A percentile compares a stretch with the other conserved stretches of the same genome.
Conservation (phyloP, 306 rosid genomes). For the Malus sylvestris region DNA sequence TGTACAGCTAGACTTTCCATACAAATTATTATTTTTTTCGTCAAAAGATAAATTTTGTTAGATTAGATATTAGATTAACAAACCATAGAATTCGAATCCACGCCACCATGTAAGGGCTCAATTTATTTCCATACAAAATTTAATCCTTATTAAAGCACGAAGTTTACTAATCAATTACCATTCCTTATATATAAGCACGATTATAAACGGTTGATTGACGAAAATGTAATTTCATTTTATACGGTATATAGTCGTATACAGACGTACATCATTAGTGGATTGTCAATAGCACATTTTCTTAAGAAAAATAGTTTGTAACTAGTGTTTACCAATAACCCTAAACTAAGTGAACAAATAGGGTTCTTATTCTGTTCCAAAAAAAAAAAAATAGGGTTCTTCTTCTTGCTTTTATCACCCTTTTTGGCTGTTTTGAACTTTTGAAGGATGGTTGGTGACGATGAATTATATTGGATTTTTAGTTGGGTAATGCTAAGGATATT, state of each 20-base stretch:
- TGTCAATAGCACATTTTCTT: neutral
- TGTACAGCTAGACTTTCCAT: too few relatives aligned
- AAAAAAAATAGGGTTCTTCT: neutral
- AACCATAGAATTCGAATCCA: fast-evolving
- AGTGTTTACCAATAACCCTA: neutral
- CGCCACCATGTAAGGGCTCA: fast-evolving
- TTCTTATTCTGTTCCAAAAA: neutral
- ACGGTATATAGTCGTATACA: neutral
- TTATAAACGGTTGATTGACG: neutral
- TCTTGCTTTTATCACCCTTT: neutral
- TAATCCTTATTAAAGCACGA: neutral
- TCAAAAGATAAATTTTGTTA: too few relatives aligned
- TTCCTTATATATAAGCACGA: neutral
- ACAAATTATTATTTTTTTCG: neutral
- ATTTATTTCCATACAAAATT: neutral
- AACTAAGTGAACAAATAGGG: neutral
- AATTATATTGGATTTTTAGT: neutral
- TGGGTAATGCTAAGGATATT: too few relatives aligned
- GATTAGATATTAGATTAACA: too few relatives aligned
- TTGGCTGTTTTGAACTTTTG: neutral
- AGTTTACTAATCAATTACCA: neutral
- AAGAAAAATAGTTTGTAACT: neutral
- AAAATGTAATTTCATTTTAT: neutral
- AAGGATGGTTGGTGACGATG: neutral
- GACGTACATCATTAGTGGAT: neutral